Evolutionary conservation across 2,329 filamentous ascomycete species (phyloP).

Genomic region (Fusarium veterinarium): DNA sequence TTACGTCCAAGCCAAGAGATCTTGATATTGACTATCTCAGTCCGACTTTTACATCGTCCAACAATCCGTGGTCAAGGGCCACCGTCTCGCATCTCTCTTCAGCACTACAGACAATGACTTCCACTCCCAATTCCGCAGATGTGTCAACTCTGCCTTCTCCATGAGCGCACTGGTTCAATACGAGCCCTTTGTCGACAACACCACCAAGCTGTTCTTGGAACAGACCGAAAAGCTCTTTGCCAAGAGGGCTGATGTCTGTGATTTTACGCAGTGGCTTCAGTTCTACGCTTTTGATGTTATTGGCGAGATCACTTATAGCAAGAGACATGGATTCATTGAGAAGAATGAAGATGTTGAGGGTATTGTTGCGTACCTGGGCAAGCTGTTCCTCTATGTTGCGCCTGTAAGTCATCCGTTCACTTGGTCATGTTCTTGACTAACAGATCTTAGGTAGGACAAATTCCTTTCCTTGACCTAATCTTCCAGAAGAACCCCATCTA

Average conservation of each 20-base stretch:
- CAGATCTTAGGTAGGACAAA: conserved; percentile 72
- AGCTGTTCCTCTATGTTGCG: conserved; percentile 77
- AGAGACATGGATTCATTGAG: conserved; percentile 80
- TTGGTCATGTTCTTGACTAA: neutral
- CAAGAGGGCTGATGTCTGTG: conserved; percentile 52
- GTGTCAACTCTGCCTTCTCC: conserved; percentile 80
- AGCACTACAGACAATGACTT: conserved; percentile 80
- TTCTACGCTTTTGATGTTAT: conserved; percentile 88
- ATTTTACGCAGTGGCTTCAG: conserved; percentile 79
- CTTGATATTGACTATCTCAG: conserved; percentile 50
- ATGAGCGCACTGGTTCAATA: conserved; percentile 83
- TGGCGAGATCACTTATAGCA: conserved; percentile 80
- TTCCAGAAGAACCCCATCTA: conserved; percentile 81
- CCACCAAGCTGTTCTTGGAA: conserved; percentile 75
- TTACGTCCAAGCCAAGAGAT: conserved; percentile 50
- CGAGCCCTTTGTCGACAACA: conserved; percentile 83
- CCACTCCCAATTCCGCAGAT: conserved; percentile 79
- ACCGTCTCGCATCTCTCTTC: conserved; percentile 77
- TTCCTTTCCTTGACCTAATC: conserved; percentile 75
- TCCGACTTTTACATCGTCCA: conserved; percentile 86
- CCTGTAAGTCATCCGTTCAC: conserved; percentile 58
- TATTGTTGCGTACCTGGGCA: conserved; percentile 73
- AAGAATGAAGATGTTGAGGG: conserved; percentile 80
- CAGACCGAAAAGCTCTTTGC: conserved; percentile 69
- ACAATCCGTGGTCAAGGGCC: conserved; percentile 76